phyloP scores from a whole-genome alignment of 306 rosid species.

The Lathyrus oleraceus region DNA sequence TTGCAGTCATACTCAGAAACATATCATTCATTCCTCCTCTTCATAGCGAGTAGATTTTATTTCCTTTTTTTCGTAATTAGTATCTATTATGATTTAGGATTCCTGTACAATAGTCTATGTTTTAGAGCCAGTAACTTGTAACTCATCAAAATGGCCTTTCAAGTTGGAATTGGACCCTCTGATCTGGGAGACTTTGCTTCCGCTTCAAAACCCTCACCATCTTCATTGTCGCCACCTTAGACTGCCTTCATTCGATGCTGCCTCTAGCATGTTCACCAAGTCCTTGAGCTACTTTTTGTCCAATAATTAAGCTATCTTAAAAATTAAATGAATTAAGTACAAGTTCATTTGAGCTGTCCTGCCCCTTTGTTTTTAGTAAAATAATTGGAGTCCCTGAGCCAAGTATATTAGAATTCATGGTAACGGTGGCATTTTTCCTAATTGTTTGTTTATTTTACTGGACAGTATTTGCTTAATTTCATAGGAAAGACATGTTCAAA shows the following conservation, averaged over 20 bases:
- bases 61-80: not conserved
- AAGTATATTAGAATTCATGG: constrained; percentile 8
- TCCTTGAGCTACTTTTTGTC: not conserved
- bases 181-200: not conserved
- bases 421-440: not conserved
- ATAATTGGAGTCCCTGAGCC: not conserved
- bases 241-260: not conserved
- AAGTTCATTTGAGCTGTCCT: not conserved
- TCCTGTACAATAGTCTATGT: not conserved
- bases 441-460: constrained; percentile 13
- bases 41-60: not conserved
- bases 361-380: not conserved
- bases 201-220: not conserved
- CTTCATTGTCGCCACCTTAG: not conserved
- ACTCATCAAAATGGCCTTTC: not conserved
- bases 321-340: not conserved
- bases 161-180: not conserved
- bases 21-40: not conserved
- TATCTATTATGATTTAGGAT: not conserved
- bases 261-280: not conserved
- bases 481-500: constrained; percentile 29
- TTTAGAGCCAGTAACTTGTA: not conserved
- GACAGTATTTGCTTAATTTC: constrained; percentile 40
- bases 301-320: not conserved
- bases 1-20: not conserved